Conservation (phyloP, 2,329 filamentous ascomycete species). For the Colletotrichum sp. region DNA sequence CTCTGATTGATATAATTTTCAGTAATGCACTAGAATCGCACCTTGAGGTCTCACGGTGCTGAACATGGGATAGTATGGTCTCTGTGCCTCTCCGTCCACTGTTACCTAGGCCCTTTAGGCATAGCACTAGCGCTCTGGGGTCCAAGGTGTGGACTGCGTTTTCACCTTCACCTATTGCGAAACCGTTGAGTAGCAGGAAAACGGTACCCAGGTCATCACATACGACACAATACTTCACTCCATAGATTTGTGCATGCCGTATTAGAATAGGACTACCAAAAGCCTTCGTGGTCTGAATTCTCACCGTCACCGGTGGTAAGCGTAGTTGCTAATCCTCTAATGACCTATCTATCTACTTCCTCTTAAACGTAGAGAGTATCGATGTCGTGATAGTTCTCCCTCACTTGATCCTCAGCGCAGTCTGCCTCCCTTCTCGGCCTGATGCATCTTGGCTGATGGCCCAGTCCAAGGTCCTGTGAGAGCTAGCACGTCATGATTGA, state of each 20-base stretch:
- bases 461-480: accelerated
- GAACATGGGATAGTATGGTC: not conserved
- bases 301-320: not conserved
- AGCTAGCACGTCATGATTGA: not conserved
- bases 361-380: not conserved
- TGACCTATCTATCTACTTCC: not conserved
- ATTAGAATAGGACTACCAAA: not conserved
- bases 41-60: not conserved
- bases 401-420: not conserved
- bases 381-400: not conserved
- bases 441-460: not conserved
- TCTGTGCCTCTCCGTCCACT: not conserved
- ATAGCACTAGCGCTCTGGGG: not conserved
- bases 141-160: not conserved
- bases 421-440: not conserved
- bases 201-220: not conserved
- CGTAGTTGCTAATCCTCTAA: not conserved
- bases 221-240: not conserved
- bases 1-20: not conserved
- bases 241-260: not conserved
- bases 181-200: not conserved
- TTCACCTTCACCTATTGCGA: not conserved
- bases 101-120: not conserved
- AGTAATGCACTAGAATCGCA: not conserved
- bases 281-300: not conserved